These are phyloP conservation scores for Phytopythium chamaehyphon DNA, from an alignment of 352 stramenopile genomes.

Conservation along the genomic window DNA sequence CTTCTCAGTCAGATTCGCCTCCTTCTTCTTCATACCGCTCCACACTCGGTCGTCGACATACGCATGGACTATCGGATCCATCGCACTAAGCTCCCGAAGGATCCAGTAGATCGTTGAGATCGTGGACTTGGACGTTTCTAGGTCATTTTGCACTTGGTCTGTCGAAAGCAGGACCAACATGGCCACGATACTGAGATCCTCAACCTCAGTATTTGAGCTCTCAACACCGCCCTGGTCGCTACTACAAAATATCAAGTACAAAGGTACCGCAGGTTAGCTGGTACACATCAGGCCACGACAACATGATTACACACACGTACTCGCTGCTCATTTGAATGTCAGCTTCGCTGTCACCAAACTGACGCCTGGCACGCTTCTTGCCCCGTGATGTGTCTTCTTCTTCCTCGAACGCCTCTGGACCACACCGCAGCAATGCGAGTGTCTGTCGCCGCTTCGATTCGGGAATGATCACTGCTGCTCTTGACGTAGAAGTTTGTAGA, in stretches of 20 bases:
- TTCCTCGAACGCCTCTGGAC: slow-evolving; percentile 61
- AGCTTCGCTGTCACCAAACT: slow-evolving; percentile 32
- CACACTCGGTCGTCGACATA: slow-evolving; percentile 62
- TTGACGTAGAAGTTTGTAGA: slow-evolving; percentile 17
- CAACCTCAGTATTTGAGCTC: slow-evolving; percentile 25
- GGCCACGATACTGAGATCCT: slow-evolving; percentile 58
- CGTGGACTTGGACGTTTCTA: slow-evolving; percentile 74
- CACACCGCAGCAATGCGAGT: slow-evolving; percentile 44
- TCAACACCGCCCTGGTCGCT: slow-evolving; percentile 48
- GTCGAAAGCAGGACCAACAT: slow-evolving; percentile 56
- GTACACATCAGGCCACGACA: background rate
- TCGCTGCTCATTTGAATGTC: slow-evolving; percentile 75
- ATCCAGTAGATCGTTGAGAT: slow-evolving; percentile 83
- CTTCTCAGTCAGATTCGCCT: slow-evolving; percentile 44
- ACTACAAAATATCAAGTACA: slow-evolving; percentile 11
- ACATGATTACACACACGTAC: slow-evolving; percentile 13
- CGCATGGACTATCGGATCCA: slow-evolving; percentile 43
- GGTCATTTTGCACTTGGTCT: slow-evolving; percentile 72
- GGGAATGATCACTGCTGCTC: slow-evolving; percentile 15
- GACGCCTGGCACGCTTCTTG: slow-evolving; percentile 70
- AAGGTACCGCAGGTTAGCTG: background rate
- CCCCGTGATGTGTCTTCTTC: slow-evolving; percentile 42
- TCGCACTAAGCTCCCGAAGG: slow-evolving; percentile 48
- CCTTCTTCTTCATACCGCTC: slow-evolving; percentile 59
- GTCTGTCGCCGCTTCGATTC: slow-evolving; percentile 51